Evolutionary conservation across 805 yeast genomes (phyloP), one percentile per base, ranked within the genome.

Genomic region (Wickerhamiella kurtzmanii): DNA sequence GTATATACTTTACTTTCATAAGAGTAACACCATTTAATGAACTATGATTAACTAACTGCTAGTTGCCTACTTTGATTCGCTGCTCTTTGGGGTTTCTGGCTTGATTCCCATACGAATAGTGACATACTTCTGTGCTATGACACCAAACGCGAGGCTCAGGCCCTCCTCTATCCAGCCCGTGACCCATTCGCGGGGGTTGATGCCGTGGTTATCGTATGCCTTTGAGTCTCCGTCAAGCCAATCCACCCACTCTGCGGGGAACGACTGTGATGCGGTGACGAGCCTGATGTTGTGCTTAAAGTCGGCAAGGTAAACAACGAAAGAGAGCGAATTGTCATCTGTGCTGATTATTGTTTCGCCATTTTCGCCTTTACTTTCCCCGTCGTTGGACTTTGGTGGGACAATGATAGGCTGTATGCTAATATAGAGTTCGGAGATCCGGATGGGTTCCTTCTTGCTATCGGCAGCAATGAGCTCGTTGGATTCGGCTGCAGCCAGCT

Each of bases 181-280:
- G 13, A 83, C 82, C 94, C 92, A 83, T 49, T 80, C 85, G 39
- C 80, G 69, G n/a, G 89, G 88, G 56, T 82, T 87, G 13, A 79
- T 71, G 8, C 70, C 78, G 49, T 76, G 77, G 3, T 63, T 63
- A 19, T 53, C 58, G 38, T 61, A 61, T 18, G 58, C 63, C 4
- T 57, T 57, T 28, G 54, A 58, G 22, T 56, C 54, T 28, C 57
- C 75, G 50, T 76, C 79, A n/a, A 89, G 71, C 98, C 98, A 92
- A n/a, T 75, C 68, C 8, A 87, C 80, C 98, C 98, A 92, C 60
- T 76, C 79, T 41, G 75, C 61, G 9, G 98, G 97, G 69, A 86
- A 82, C 4, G 95, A 78, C 64, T 92, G 98, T 0, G 97, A 83
- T 55, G 80, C 79, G 44, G 85, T 79, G 22, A 77, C 72, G 41